Evolutionary conservation across 2,329 filamentous ascomycete genomes (phyloP), one percentile per base, ranked within the genome.

Genomic region (Trichoderma sp.): DNA sequence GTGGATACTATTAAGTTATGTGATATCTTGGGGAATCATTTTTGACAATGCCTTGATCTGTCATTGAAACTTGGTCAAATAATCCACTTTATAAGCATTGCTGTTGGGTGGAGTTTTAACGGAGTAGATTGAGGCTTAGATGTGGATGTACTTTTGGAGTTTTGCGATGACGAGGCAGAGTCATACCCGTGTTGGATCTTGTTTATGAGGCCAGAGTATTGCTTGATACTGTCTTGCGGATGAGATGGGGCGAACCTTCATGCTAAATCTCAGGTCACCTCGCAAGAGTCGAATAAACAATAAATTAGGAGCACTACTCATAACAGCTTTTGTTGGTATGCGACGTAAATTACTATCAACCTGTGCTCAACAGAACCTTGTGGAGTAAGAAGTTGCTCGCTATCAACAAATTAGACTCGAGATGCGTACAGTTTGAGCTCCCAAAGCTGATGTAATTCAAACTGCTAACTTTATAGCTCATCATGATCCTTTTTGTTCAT

Each of bases 71-170:
- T n/a, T 21, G 15, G 6, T 34, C n/a, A n/a, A 7, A 14, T 32
- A 66, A 14, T 32, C 63, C 63, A 36, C 47, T 56, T 56, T 66
- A 56, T 66, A 66, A 66, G 30, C 63, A 24, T 66, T 56, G 47
- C 8, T 26, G 47, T 36, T 28, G 3, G 47, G 63, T 53, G 63
- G 63, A 21, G 43, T 14, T 3, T 12, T 32, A 7, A 56, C 14
- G 7, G 28, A 66, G 30, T n/a, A 18, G 8, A 18, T 28, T 15
- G 12, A 66, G 21, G n/a, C 39, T 47, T 47, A n/a, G 14, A 43
- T 43, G n/a, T 64, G 18, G n/a, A 64, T 63, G 18, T 21, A 51
- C 39, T 43, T 43, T 43, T 21, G 43, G 43, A 21, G n/a, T 21
- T 51, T 51, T 21, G 18, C 3, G n/a, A 51, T 21, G 43, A 18